A percentile compares a stretch with the other conserved stretches of the same genome.
Evolutionary conservation across 73 alveolate genomes (phyloP).

Genomic region (Diophrys sp.): DNA sequence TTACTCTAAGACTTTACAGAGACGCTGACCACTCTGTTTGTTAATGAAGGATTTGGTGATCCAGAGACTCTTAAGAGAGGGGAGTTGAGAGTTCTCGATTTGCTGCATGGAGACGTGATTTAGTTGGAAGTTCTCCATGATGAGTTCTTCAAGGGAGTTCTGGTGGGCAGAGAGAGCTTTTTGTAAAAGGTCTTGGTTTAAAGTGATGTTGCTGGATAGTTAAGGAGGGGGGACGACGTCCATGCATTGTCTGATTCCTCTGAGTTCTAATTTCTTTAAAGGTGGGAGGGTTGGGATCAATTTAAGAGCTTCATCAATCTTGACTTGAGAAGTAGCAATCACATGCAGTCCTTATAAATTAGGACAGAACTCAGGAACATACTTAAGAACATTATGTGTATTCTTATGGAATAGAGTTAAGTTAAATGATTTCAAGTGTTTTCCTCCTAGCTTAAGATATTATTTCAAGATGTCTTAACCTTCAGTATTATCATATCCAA

Average conservation of each 20-base stretch:
- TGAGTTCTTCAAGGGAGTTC: background rate
- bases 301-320: background rate
- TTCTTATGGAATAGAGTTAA: background rate
- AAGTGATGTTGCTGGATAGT: background rate
- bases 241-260: background rate
- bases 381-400: background rate
- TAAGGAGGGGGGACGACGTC: background rate
- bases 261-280: background rate
- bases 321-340: background rate
- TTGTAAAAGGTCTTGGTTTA: background rate
- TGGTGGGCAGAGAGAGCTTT: background rate
- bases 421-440: slow-evolving; percentile 5
- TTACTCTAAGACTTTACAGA: too few relatives aligned
- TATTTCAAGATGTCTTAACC: slow-evolving; percentile 73
- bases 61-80: background rate
- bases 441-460: slow-evolving; percentile 59
- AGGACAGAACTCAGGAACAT: background rate
- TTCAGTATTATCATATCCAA: slow-evolving; percentile 22
- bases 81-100: background rate
- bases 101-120: background rate
- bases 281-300: background rate
- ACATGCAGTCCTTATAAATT: background rate
- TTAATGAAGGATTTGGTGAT: background rate
- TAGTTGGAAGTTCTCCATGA: background rate
- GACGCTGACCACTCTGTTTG: background rate